Evolutionary conservation across 2,329 filamentous ascomycete species (phyloP).

Genomic region (Lasiodiplodia theobromae): DNA sequence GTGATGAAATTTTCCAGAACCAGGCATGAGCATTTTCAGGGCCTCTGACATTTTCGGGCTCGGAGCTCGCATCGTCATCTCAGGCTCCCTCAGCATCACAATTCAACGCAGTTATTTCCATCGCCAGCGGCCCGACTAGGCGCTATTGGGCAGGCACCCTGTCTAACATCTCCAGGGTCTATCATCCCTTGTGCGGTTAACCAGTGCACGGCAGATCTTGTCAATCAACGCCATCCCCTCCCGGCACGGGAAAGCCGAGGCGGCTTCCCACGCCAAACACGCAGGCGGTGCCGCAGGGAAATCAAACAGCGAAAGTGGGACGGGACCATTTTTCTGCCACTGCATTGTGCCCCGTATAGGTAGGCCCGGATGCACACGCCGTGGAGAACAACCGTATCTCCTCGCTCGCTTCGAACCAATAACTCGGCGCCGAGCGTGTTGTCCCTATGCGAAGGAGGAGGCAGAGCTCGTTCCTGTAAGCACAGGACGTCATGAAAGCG

Average conservation of each 20-base stretch:
- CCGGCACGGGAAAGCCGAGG: neutral
- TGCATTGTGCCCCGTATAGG: neutral
- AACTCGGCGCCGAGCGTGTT: neutral
- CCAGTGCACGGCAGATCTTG: neutral
- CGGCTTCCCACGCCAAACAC: neutral
- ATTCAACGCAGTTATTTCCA: neutral
- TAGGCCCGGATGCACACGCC: neutral
- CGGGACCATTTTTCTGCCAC: neutral
- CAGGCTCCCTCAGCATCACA: neutral
- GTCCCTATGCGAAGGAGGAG: neutral
- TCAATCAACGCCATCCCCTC: neutral
- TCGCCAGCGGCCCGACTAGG: neutral
- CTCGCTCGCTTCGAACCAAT: neutral
- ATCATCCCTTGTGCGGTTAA: conserved; percentile 1
- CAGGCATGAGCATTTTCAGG: neutral
- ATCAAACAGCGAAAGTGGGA: conserved; percentile 4
- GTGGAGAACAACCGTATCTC: neutral
- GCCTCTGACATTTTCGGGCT: neutral
- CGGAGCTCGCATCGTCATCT: conserved; percentile 10
- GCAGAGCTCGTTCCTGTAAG: neutral
- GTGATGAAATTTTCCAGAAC: neutral
- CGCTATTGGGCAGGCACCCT: neutral
- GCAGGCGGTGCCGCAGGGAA: neutral
- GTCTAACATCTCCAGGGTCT: neutral
- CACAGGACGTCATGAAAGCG: conserved; percentile 11